Base-by-base conservation (phyloP, 495 filamentous ascomycete species). In the Monascus purpureus region DNA sequence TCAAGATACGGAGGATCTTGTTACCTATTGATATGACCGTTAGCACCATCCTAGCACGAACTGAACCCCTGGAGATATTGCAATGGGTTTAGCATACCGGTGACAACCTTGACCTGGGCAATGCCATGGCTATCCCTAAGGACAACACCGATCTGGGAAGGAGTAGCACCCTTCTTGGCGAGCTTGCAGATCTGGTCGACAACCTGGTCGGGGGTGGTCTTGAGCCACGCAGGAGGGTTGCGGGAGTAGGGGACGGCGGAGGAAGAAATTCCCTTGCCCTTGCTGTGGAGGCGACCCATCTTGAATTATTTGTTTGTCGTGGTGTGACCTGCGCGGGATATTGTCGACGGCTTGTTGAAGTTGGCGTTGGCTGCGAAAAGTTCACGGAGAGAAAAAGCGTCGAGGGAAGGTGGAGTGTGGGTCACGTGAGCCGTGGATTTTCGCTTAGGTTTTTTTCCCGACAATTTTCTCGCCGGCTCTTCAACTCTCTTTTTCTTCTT, bases 111-210 rank as follows among this genome's bases (percentile, higher is more conserved):
- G 63, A 93, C 86, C 68, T 95, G 90, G 45, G 90, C 80, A 63
- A 99, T 71, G 50, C 92, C 92, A 65, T 96, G 92, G 40, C 76
- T 83, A 68, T 99, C 92, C 68, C 92, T 76, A 59, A 99, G 79
- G 43, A 94, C 67, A 54, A 95, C 87, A 81, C 92, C 92, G 52
- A 96, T 99, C 74, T 96, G 90, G 40, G 83, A 93, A 42, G 90
- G 92, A 39, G 87, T 90, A 38, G 82, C 82, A 66, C 90, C 86
- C 79, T 92, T 93, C 69, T 80, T 90, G 46, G 90, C 88, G 48
- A 96, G 77, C 68, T 90, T 88, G 82, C 84, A 92, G 72, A 99
- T 96, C 67, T 95, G 85, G 53, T 96, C 92, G 40, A 87, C 83
- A 55, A 97, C 83, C 67, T 84, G 77, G 31, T 88, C 82, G 45